Base-by-base conservation (phyloP, 805 yeast species). In the Phaffomyces antillensis region DNA sequence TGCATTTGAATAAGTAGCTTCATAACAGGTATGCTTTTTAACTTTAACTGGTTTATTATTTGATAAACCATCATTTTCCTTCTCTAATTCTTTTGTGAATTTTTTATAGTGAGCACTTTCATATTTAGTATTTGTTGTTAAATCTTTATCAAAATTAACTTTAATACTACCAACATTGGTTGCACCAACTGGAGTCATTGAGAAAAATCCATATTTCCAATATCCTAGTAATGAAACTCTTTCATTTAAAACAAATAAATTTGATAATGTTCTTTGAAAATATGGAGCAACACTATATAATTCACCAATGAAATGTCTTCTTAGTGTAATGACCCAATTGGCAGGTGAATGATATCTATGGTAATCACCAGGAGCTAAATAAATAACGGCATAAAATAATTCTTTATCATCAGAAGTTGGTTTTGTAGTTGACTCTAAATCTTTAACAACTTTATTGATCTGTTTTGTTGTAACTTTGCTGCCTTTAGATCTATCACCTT, bases 171-270 rank as follows among this genome's bases (percentile, higher is more conserved):
- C 99, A 28, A 93, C 99, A 66, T 93, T 93, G 3, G 99, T 93
- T 23, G 99, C 99, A 13, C 99, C 99, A 12, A 93, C 99, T 0
- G 99, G 97, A 1, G 96, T 91, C 99, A 93, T 93, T 52, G 95
- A 83, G 68, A 93, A 93, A 57, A 93, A 93, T 0, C 99, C 99
- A 62, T 93, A 76, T 61, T 85, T 86, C 99, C 99, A 93, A 58
- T 87, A 81, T 2, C 99, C 99, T 45, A 93, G 73, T 41, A 93
- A 67, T 0, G 99, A 95, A 4, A 93, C 99, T 55, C 99, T 76
- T 66, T 93, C 99, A 62, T 93, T 93, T 54, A 93, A 69, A 5
- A 91, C 86, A 62, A 93, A 93, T 52, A 93, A 74, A 35, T 93
- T 91, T 43, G 83, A 83, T 46, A 93, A 75, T 23, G 95, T 81